Conservation (phyloP, 352 stramenopile genomes). For the Blastocystis sp. region DNA sequence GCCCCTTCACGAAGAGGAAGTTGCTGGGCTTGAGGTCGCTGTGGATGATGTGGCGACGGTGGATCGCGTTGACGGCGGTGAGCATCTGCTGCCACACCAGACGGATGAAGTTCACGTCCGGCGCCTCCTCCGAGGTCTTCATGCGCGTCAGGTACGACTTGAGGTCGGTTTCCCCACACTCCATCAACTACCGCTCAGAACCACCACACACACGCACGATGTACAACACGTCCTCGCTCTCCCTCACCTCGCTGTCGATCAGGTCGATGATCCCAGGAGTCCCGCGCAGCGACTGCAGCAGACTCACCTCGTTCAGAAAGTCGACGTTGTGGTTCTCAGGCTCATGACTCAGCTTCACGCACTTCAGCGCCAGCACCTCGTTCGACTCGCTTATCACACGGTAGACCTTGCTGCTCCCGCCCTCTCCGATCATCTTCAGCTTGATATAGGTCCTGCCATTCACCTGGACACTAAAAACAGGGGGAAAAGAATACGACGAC, state of each 20-base stretch:
- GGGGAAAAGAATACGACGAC: not conserved
- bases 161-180: slow-evolving; percentile 92
- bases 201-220: slow-evolving; percentile 19
- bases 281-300: slow-evolving; percentile 83
- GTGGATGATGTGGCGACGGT: slow-evolving; percentile 88
- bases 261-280: slow-evolving; percentile 91
- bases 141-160: slow-evolving; percentile 69
- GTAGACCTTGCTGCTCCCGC: slow-evolving; percentile 93
- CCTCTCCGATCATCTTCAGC: slow-evolving; percentile 89
- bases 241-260: slow-evolving; percentile 84
- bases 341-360: slow-evolving; percentile 82
- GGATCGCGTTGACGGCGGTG: slow-evolving; percentile 89
- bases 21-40: slow-evolving; percentile 89
- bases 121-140: not conserved
- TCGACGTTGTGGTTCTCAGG: slow-evolving; percentile 70
- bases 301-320: slow-evolving; percentile 93
- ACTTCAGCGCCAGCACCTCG: slow-evolving; percentile 85
- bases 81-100: slow-evolving; percentile 98
- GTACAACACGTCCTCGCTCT: slow-evolving; percentile 64
- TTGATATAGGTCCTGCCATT: slow-evolving; percentile 85
- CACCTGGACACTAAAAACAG: slow-evolving; percentile 68
- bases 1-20: slow-evolving; percentile 89
- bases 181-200: slow-evolving; percentile 73
- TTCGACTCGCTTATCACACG: slow-evolving; percentile 64
- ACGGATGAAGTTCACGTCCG: slow-evolving; percentile 94